Base-by-base conservation (phyloP, 495 filamentous ascomycete species). In the Tuber calosporum region DNA sequence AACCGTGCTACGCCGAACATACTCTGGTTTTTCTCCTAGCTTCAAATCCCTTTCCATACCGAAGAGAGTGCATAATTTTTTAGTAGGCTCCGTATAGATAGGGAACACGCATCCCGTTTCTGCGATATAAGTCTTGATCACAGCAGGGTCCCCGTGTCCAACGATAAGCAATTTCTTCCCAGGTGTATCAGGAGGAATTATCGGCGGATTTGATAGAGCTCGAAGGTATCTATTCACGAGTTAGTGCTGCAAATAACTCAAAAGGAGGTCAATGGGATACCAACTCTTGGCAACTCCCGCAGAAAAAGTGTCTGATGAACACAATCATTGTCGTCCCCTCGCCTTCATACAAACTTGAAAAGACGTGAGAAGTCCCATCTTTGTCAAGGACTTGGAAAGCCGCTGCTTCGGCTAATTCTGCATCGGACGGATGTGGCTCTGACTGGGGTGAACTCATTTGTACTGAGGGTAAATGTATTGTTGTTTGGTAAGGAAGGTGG, bases 261-360 rank as follows among this genome's bases (percentile, higher is more conserved):
- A 45, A 42, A 36, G 41, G 72, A 43, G 75, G 68, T 26, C 42
- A 68, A 36, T 22, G 43, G 38, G 36, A 45, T 26, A 69, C 11
- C 67, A 20, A 72, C 73, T 72, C 48, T 70, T 71, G 73, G 85
- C 92, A 83, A 85, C 92, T 92, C 2, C 93, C 92, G 79, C 93
- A 97, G 85, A 92, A 94, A 84, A 96, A 97, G 83, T 97, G 93
- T 36, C 93, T 87, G 67, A 97, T 86, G 79, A 97, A 97, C 69
- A 96, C 88, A 26, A 96, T 70, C 81, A 40, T 40, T n/a, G 72
- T 48, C 17, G 38, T n/a, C 38, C 67, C 39, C 22, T 45, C n/a
- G 34, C 88, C 87, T 9, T 84, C 82, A 79, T 92, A 93, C 34
- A 95, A 82, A 71, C 85, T 88, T 80, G 88, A 88, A 84, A 94